These are phyloP conservation scores for Debaryomyces singareniensis DNA, from an alignment of 1,139 yeast genomes.

Conservation along the genomic window DNA sequence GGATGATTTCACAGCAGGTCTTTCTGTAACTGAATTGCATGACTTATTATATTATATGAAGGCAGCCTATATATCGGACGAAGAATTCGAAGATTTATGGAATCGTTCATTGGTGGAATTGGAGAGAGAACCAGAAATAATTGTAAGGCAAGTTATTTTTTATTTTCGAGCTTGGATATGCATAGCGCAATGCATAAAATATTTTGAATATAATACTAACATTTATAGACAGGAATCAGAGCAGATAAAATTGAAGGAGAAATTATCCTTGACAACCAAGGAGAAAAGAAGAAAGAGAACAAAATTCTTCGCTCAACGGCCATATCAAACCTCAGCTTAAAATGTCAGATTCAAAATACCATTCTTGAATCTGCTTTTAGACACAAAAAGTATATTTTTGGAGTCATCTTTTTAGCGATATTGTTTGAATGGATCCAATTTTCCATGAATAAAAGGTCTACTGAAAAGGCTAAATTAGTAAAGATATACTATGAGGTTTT, in stretches of 20 bases:
- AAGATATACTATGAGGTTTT: slow-evolving; percentile 39
- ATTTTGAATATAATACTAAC: slow-evolving; percentile 12
- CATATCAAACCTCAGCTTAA: slow-evolving; percentile 55
- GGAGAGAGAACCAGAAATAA: slow-evolving; percentile 67
- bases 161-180: slow-evolving; percentile 1
- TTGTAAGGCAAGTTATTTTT: slow-evolving; percentile 71
- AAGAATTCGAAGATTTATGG: slow-evolving; percentile 84
- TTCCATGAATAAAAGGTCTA: slow-evolving; percentile 26
- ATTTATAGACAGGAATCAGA: slow-evolving; percentile 25
- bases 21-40: slow-evolving; percentile 49
- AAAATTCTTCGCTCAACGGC: slow-evolving; percentile 69
- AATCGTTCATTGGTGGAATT: slow-evolving; percentile 55
- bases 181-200: not conserved
- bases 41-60: slow-evolving; percentile 52
- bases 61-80: slow-evolving; percentile 54
- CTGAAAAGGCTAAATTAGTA: slow-evolving; percentile 25
- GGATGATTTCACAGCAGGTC: slow-evolving; percentile 44
- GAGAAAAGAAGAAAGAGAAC: slow-evolving; percentile 28
- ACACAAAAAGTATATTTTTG: slow-evolving; percentile 33
- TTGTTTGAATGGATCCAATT: slow-evolving; percentile 17
- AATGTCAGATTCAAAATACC: slow-evolving; percentile 55
- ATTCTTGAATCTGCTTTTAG: slow-evolving; percentile 42
- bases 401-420: slow-evolving; percentile 14
- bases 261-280: slow-evolving; percentile 26
- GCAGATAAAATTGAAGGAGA: slow-evolving; percentile 17